Evolutionary conservation across 768 basidiomycete species (phyloP).

Genomic region (Mycena olivaceomarginata): DNA sequence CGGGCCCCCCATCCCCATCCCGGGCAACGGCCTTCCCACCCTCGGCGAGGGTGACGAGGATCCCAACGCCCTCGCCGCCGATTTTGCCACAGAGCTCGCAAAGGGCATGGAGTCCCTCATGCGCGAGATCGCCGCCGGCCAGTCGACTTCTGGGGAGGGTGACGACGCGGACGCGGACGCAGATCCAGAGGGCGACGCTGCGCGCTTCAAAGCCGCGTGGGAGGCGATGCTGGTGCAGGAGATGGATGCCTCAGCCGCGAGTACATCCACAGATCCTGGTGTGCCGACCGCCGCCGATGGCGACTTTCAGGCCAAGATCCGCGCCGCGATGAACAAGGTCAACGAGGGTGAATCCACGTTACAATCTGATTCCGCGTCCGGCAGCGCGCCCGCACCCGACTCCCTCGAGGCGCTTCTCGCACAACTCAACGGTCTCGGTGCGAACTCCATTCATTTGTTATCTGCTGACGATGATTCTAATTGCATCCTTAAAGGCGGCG

Average conservation of each 20-base stretch:
- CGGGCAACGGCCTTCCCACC: constrained; percentile 47
- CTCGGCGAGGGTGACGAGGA: constrained; percentile 62
- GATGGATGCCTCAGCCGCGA: constrained; percentile 64
- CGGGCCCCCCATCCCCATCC: constrained; percentile 61
- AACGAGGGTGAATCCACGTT: constrained; percentile 78
- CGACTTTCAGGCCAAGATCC: constrained; percentile 82
- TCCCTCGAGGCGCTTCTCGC: constrained; percentile 73
- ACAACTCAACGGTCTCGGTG: constrained; percentile 63
- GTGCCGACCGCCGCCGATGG: constrained; percentile 38
- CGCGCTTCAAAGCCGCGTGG: constrained; percentile 76
- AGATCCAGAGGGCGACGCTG: constrained; percentile 59
- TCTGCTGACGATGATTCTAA: neutral
- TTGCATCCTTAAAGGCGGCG: constrained; percentile 16
- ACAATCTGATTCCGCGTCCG: constrained; percentile 38
- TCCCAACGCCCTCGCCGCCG: constrained; percentile 57
- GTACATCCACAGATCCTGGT: constrained; percentile 37
- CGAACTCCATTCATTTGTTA: neutral
- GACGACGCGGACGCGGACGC: constrained; percentile 45
- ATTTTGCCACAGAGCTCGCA: constrained; percentile 68
- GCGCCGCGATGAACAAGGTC: constrained; percentile 84
- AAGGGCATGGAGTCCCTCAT: constrained; percentile 72
- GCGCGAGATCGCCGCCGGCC: constrained; percentile 62
- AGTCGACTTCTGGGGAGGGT: constrained; percentile 18
- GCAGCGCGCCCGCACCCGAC: constrained; percentile 50
- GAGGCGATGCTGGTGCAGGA: constrained; percentile 82